Evolutionary conservation across 2,329 filamentous ascomycete species (phyloP).

Genomic region (Fusarium decemcellulare): DNA sequence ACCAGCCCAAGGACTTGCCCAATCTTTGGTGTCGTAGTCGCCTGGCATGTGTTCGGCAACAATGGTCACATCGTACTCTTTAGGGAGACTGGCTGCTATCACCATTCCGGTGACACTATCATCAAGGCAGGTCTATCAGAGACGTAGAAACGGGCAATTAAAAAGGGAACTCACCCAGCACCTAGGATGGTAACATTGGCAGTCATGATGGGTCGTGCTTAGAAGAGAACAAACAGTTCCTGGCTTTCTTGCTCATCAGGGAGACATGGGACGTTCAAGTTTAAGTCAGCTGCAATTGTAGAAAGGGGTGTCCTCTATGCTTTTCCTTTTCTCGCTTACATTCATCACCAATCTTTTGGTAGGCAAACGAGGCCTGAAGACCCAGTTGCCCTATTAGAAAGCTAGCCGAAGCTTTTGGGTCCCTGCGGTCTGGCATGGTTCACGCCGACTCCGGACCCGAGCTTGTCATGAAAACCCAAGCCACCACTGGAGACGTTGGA

Average conservation of each 20-base stretch:
- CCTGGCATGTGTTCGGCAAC: slow-evolving; percentile 50
- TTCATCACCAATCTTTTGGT: no score
- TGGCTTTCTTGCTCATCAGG: no score
- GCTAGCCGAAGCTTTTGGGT: no score
- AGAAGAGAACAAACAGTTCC: no score
- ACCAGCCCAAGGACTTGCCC: slow-evolving; percentile 53
- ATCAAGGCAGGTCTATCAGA: not conserved
- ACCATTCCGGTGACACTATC: slow-evolving; percentile 44
- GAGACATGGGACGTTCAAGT: no score
- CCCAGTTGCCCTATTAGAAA: no score
- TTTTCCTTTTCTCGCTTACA: no score
- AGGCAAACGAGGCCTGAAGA: no score
- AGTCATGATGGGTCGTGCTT: not conserved
- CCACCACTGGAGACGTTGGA: not conserved
- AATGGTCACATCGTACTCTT: slow-evolving; percentile 49
- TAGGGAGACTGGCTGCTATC: slow-evolving; percentile 46
- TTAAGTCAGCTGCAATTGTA: no score
- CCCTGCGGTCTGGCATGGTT: not conserved
- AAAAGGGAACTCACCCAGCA: not conserved
- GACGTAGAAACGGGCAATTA: no score
- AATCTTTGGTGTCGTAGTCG: slow-evolving; percentile 43
- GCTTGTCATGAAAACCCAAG: not conserved
- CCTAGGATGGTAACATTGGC: not conserved
- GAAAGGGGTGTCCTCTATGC: no score
- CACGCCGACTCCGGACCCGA: not conserved